phyloP scores from a whole-genome alignment of 441 rosid species.

The Biscutella auriculata region DNA sequence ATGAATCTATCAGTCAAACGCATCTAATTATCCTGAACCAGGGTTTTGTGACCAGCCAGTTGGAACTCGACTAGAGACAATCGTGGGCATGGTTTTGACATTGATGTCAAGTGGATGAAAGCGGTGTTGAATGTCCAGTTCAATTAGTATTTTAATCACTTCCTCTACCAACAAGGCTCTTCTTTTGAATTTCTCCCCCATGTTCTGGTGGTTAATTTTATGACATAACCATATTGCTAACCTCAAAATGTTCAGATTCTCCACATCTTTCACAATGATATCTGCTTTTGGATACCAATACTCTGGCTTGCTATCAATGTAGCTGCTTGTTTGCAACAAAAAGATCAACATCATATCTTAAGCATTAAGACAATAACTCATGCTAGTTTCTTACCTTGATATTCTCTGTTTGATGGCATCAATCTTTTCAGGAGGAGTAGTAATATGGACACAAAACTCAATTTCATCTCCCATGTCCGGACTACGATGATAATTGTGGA shows the following conservation, averaged over 20 bases:
- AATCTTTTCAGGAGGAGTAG: slow-evolving; percentile 60
- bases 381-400: too few relatives aligned
- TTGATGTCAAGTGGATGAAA: slow-evolving; percentile 61
- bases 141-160: slow-evolving; percentile 45
- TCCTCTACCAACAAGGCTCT: slow-evolving; percentile 56
- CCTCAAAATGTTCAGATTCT: slow-evolving; percentile 30
- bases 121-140: slow-evolving; percentile 58
- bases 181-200: slow-evolving; percentile 44
- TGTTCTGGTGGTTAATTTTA: slow-evolving; percentile 60
- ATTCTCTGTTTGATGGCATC: slow-evolving; percentile 51
- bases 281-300: slow-evolving; percentile 62
- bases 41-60: slow-evolving; percentile 27
- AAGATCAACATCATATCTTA: too few relatives aligned
- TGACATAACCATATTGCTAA: slow-evolving; percentile 56
- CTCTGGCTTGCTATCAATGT: slow-evolving; percentile 52
- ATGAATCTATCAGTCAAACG: neutral
- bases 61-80: slow-evolving; percentile 27
- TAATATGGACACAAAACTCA: slow-evolving; percentile 48
- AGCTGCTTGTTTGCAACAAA: slow-evolving; percentile 36
- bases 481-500: slow-evolving; percentile 54
- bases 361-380: too few relatives aligned
- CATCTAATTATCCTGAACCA: neutral
- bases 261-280: slow-evolving; percentile 39
- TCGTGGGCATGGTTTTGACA: slow-evolving; percentile 34
- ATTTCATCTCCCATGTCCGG: slow-evolving; percentile 68